Evolutionary conservation across 106 monocot genomes (phyloP), one percentile per base, ranked within the genome.

Genomic region (Dioscorea zingiberensis): DNA sequence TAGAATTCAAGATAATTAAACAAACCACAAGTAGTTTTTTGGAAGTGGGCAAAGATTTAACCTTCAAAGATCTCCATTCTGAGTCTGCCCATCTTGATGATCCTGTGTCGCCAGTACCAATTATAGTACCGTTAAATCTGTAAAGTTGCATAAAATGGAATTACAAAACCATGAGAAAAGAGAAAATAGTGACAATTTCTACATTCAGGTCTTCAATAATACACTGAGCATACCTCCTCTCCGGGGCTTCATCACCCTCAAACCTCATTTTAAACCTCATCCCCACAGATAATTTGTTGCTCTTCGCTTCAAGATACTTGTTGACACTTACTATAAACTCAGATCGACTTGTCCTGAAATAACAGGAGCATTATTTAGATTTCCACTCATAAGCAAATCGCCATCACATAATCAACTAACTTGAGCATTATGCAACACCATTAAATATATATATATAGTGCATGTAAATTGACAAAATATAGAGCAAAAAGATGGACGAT

Each of bases 191-290:
- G 7, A 44, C 27, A 0, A 21, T 47, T 30, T 25, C 44, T 73
- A 46, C 8, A n/a, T 53, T 21, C 14, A 54, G 25, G 26, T 26
- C 60, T 19, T 27, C 3, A 54, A n/a, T 25, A 27, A 25, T 26
- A 5, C 16, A 38, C 10, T 47, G 30, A 38, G 32, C 44, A 64
- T 85, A 93, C 93, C 75, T 85, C 80, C 78, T 82, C 59, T 93
- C 93, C 17, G 85, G 85, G 62, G 87, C 82, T 71, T 93, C 93
- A 27, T 93, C 93, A 24, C 93, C 93, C 65, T 93, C 87, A 73
- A 93, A 93, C 68, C 77, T 79, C 93, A 93, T 93, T 67, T 93
- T 93, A 59, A 93, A 93, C 67, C 93, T 87, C 87, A 88, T 87
- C 10, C 93, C 93, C 65, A 93, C 80, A 57, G 77, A 85, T 18